phyloP scores from a whole-genome alignment of 164 flowering plant species.

The Liquidambar formosana region DNA sequence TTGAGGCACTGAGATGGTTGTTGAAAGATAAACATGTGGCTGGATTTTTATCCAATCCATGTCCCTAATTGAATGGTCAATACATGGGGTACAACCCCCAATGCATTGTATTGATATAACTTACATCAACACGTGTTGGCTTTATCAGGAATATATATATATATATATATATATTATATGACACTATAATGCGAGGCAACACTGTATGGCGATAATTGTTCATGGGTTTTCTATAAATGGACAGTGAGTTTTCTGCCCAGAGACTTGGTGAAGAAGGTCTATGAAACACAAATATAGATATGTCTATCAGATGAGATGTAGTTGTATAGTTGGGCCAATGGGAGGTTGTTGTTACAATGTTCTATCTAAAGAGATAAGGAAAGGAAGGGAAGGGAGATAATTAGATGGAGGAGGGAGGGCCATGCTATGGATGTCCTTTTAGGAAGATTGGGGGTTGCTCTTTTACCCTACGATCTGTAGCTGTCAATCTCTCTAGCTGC shows the following conservation, averaged over 20 bases:
- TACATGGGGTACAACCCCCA: no score
- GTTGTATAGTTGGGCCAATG: background rate
- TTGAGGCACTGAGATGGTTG: no score
- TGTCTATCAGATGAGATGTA: background rate
- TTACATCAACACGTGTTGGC: no score
- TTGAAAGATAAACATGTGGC: no score
- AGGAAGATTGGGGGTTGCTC: background rate
- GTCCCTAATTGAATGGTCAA: no score
- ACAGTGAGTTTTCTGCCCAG: background rate
- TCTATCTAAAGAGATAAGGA: conserved; percentile 4
- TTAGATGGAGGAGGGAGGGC: background rate
- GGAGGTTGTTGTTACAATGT: conserved; percentile 2
- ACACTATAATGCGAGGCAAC: no score
- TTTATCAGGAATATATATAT: no score
- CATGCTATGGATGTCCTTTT: conserved; percentile 1
- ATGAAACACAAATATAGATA: background rate
- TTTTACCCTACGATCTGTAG: conserved; percentile 6
- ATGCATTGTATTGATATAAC: no score
- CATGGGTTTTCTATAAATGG: background rate
- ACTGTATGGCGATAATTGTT: background rate
- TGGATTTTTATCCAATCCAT: no score
- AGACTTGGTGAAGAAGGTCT: background rate
- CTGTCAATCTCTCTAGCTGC: conserved; percentile 14
- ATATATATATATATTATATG: no score
- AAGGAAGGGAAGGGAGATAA: conserved; percentile 2